Base-by-base conservation (phyloP, 176 grass and related monocot species). In the Musa acuminata region DNA sequence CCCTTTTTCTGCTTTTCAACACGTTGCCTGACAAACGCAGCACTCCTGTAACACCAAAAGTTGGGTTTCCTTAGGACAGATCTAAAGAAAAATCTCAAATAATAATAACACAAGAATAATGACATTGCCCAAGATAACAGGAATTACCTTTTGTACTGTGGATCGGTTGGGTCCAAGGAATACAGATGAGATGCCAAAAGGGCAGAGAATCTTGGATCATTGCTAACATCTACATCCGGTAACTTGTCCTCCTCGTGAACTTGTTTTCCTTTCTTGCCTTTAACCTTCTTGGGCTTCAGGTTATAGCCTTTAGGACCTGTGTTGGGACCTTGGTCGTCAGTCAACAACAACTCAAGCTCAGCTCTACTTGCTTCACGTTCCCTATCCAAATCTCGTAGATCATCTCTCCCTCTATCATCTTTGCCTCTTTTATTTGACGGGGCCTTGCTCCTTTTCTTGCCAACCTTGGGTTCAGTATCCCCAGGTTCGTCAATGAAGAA, bases 131-230 rank as follows among this genome's bases (percentile, higher is more conserved):
- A 27, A 27, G 22, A 62, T 19, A 1, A 29, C 20, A 1, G 13
- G 9, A 68, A 16, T 13, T 92, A 92, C 93, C 93, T 96, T 78
- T 92, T 96, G 76, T 87, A 92, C 60, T 89, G 87, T 67, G 92
- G 87, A 90, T 96, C 79, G 11, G 93, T 97, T 64, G 90, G 93
- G 77, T 97, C 93, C 85, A 97, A 9, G 0, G 87, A 85, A 14
- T 77, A 92, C n/a, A 84, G 76, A 81, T 86, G 83, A 72, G 93
- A 97, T 0, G 62, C 83, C 27, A 88, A 80, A 72, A 97, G 86
- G 35, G 51, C 57, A 57, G 81, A 75, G 81, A 97, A 97, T 74
- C 93, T 88, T 14, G 83, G 82, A 67, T 97, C 90, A 60, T 84
- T 86, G 76, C 72, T 83, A 77, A 88, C 64, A 82, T 97, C 81